Base-by-base conservation (phyloP, 495 filamentous ascomycete species). In the Elaphomyces granulatus region DNA sequence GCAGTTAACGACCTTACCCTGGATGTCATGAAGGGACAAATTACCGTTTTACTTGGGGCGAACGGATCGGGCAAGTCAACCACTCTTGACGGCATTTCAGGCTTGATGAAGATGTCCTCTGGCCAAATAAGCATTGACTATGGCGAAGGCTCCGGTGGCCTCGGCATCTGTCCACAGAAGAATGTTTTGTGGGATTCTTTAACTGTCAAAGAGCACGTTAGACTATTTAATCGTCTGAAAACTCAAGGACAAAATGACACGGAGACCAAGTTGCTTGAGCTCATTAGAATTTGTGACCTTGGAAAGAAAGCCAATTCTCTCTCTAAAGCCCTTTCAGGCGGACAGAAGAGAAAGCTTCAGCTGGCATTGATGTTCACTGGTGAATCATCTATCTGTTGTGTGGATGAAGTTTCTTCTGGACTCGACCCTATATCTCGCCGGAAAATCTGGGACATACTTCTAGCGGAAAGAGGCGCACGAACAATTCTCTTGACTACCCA, bases 281-380 rank as follows among this genome's bases (percentile, higher is more conserved):
- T 94, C 2, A 69, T 87, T 32, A 46, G 53, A 2, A 66, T 69
- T 2, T 77, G 87, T 43, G 86, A 87, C 49, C 69, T 94, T 8
- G 66, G 66, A 12, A 59, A 68, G 7, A 94, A 93, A 58, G 51
- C 70, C 16, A 71, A 74, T 32, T 76, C 83, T 0, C 59, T 63
- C 45, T 68, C 81, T 0, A 70, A 68, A 40, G 82, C 81, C 1
- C 64, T 93, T 3, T 90, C 83, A 2, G 85, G 86, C 4, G 86
- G 86, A 1, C 86, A 94, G 56, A 92, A 88, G 56, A 68, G 86
- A 16, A 92, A 92, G 55, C 61, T 88, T n/a, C 86, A 94, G 51
- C 70, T 94, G 8, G 78, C 80, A n/a, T 86, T 88, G 74, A 92
- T 90, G 83, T 74, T 94, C 38, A 86, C 82, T 17, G 86, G 86